Conservation (phyloP, 495 filamentous ascomycete genomes). For the Aspergillus ostianus region DNA sequence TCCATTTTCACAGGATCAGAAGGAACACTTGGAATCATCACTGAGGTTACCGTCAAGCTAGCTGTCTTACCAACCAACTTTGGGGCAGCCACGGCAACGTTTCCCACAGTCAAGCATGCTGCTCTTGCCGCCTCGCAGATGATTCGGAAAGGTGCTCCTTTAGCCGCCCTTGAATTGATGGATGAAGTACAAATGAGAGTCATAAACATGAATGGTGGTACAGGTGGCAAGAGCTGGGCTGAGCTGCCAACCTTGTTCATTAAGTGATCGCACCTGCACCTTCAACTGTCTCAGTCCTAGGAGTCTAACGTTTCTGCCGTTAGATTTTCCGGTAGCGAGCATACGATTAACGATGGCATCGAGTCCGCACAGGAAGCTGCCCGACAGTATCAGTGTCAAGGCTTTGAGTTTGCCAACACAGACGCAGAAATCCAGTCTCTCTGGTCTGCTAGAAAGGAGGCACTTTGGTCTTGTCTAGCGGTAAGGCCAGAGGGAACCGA, state of each 20-base stretch:
- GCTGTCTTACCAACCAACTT: too few relatives aligned
- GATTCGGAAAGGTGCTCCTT: conserved; percentile 69
- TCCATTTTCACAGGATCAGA: conserved; percentile 78
- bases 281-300: too few relatives aligned
- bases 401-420: conserved; percentile 73
- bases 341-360: neutral
- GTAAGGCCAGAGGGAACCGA: conserved; percentile 49
- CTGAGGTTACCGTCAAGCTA: conserved; percentile 75
- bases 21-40: conserved; percentile 79
- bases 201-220: conserved; percentile 71
- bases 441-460: conserved; percentile 83
- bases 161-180: conserved; percentile 80
- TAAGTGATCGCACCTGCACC: conserved; percentile 57
- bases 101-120: conserved; percentile 67
- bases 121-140: conserved; percentile 75
- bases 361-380: too few relatives aligned
- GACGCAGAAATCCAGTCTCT: conserved; percentile 65
- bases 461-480: conserved; percentile 60
- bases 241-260: conserved; percentile 83
- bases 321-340: conserved; percentile 67
- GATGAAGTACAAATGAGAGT: conserved; percentile 87
- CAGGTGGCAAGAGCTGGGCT: conserved; percentile 67
- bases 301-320: neutral
- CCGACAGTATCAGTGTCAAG: too few relatives aligned
- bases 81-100: conserved; percentile 44